Percentiles rank a stretch among this genome's conserved stretches.
Conservation (phyloP, 305 asterid genomes). For the Fraxinus ornus region DNA sequence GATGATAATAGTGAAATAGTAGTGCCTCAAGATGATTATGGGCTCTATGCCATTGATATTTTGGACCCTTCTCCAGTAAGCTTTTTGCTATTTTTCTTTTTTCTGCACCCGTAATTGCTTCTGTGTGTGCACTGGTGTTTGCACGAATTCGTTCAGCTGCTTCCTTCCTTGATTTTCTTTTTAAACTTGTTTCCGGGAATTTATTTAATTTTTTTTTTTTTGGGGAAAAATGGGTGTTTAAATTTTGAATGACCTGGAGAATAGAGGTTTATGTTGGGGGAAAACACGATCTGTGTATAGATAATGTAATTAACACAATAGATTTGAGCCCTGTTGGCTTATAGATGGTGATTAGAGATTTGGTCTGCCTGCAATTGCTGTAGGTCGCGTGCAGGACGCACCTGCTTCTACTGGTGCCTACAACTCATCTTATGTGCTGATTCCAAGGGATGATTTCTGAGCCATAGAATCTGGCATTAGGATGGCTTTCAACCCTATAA, state of each 20-base stretch:
- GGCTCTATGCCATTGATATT: constrained; percentile 91
- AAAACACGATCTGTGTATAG: neutral
- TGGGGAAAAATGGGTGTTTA: neutral
- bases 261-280: neutral
- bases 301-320: neutral
- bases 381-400: neutral
- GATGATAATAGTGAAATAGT: constrained; percentile 60
- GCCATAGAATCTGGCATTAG: neutral
- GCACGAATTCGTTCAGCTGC: neutral
- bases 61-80: constrained; percentile 90
- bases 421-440: neutral
- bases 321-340: neutral
- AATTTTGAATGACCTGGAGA: neutral
- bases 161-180: neutral
- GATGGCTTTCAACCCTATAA: neutral
- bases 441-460: neutral
- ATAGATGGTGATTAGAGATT: neutral
- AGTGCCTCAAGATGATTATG: constrained; percentile 94
- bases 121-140: neutral
- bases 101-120: neutral
- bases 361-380: neutral
- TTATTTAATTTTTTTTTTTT: neutral
- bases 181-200: neutral
- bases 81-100: neutral
- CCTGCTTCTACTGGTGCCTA: neutral